Percentiles rank a stretch among this genome's conserved stretches.
These are phyloP conservation scores for Raphanus hybrid DNA, from an alignment of 441 rosid genomes.

Conservation along the genomic window DNA sequence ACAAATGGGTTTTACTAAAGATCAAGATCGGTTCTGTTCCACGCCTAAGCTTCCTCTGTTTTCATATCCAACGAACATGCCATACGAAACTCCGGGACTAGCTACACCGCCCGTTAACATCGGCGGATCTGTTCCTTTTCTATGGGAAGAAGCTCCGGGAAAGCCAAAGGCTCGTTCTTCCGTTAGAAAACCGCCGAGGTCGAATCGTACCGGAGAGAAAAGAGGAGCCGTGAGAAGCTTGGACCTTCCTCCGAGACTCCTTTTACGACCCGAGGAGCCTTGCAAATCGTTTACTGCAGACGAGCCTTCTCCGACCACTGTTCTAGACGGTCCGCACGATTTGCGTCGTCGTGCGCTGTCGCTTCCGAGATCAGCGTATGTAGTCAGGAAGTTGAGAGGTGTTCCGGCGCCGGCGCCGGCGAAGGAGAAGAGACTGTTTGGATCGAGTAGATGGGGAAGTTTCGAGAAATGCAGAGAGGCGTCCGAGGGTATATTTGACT, in stretches of 20 bases:
- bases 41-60: slow-evolving; percentile 61
- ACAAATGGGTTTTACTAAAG: slow-evolving; percentile 33
- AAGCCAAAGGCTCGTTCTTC: slow-evolving; percentile 53
- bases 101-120: slow-evolving; percentile 62
- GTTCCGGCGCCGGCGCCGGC: slow-evolving; percentile 34
- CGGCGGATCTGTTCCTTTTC: slow-evolving; percentile 69
- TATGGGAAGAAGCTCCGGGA: slow-evolving; percentile 94
- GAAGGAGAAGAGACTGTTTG: slow-evolving; percentile 41
- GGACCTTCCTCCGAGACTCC: too few relatives aligned
- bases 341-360: slow-evolving; percentile 45
- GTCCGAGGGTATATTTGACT: slow-evolving; percentile 38
- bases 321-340: slow-evolving; percentile 56
- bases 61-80: slow-evolving; percentile 52
- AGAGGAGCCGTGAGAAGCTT: neutral
- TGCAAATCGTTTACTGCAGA: too few relatives aligned
- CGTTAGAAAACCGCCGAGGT: neutral
- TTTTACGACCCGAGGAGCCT: too few relatives aligned
- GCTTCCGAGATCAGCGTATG: slow-evolving; percentile 43
- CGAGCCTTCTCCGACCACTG: slow-evolving; percentile 59
- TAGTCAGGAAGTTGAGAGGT: slow-evolving; percentile 42
- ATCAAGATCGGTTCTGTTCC: slow-evolving; percentile 37
- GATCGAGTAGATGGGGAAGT: slow-evolving; percentile 56
- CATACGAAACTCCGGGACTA: slow-evolving; percentile 46
- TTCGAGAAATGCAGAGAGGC: slow-evolving; percentile 43
- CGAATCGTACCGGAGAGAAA: slow-evolving; percentile 28